A percentile compares a stretch with the other conserved stretches of the same genome.
These are phyloP conservation scores for Penicillium nordicum DNA, from an alignment of 2,329 filamentous ascomycete genomes.

Conservation along the genomic window DNA sequence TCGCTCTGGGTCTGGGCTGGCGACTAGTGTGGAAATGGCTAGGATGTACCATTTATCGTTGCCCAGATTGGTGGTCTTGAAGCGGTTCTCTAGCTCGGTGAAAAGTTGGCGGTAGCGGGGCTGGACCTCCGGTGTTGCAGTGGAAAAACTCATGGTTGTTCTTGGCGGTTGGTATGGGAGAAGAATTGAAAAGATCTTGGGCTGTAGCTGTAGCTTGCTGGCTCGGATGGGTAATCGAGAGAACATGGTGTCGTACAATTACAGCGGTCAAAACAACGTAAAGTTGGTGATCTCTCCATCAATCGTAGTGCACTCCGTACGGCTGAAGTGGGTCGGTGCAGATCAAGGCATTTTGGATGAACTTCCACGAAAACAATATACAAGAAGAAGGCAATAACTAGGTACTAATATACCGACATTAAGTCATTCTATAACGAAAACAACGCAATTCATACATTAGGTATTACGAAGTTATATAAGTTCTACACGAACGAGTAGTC, in stretches of 20 bases:
- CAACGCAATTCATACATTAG: no score
- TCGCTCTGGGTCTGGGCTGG: conserved; percentile 52
- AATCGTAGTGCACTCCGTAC: conserved; percentile 9
- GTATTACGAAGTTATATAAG: not conserved
- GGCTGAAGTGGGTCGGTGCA: conserved; percentile 13
- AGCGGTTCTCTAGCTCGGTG: conserved; percentile 28
- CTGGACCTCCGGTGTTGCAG: conserved; percentile 19
- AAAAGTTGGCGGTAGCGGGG: conserved; percentile 31
- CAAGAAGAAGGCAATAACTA: no score
- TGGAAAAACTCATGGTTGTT: conserved; percentile 16
- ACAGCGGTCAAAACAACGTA: not conserved
- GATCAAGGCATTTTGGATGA: not conserved
- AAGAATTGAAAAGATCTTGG: not conserved
- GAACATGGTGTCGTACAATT: conserved; percentile 1
- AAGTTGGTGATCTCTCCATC: not conserved
- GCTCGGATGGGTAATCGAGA: conserved; percentile 1
- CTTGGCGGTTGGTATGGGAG: not conserved
- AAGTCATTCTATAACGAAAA: not conserved
- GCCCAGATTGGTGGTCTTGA: conserved; percentile 25
- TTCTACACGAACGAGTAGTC: not conserved
- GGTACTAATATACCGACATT: not conserved
- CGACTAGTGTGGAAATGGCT: conserved; percentile 45
- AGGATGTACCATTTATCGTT: conserved; percentile 35
- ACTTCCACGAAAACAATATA: not conserved
- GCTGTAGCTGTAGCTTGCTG: not conserved